Base-by-base conservation (phyloP, 805 yeast genomes). In the Zygosaccharomyces pseudorouxii region DNA sequence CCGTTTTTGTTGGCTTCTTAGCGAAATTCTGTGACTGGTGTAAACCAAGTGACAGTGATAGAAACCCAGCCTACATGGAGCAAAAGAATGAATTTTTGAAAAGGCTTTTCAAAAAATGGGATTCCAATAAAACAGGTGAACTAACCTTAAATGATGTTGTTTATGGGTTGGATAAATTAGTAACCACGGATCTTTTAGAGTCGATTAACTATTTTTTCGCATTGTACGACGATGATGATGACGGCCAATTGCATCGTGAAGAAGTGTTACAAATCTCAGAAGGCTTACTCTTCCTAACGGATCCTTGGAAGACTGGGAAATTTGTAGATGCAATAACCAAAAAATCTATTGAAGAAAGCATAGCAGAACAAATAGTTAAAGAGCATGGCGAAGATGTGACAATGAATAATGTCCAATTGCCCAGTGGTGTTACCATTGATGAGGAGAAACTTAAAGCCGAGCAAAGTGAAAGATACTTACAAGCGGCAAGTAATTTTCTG, bases 201-300 rank as follows among this genome's bases (percentile, higher is more conserved):
- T 70, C 84, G 5, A 80, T 92, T 58, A 80, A 92, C 27, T 82
- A 84, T 56, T 89, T 89, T 62, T 89, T 89, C 57, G 78, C 78
- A 16, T 70, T 92, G 7, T 93, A 86, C 62, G 93, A 86, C 63
- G 70, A 71, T 10, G 76, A 77, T 6, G 70, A 72, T 1, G 75
- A 72, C 27, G 89, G 86, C 0, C 76, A 72, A 49, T 77, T 93
- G 38, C 84, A 81, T 51, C 74, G 89, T 43, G 96, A 88, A 52
- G 86, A 86, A 0, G 86, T 93, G 4, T 71, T 93, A 39, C 83
- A 82, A 53, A 77, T 90, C 49, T 89, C 97, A 0, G 99, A 93
- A 62, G 98, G 92, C 41, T 68, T 92, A 35, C 70, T 92, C 10
- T 84, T 79, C 57, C 74, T 93, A 30, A 89, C 97, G 0, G 76